Percentiles rank a stretch among this genome's conserved stretches.
These are phyloP conservation scores for Aspergillus aculeatus DNA, from an alignment of 2,329 filamentous ascomycete genomes.

Conservation along the genomic window DNA sequence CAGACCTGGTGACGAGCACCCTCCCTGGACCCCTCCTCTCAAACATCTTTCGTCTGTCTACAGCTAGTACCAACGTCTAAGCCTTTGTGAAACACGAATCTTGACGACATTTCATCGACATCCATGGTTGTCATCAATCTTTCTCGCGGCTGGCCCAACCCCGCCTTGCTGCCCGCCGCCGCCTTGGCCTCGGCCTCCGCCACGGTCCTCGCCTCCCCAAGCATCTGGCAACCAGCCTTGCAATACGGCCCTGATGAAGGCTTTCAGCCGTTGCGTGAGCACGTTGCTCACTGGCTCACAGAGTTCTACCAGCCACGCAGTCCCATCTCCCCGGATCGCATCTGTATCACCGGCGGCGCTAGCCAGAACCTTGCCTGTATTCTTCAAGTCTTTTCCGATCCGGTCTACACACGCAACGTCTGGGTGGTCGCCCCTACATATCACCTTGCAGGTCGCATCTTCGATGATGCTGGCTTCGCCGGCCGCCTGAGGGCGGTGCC, in stretches of 20 bases:
- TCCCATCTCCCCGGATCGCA: conserved; percentile 55
- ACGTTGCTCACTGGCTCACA: conserved; percentile 69
- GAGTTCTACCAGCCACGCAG: conserved; percentile 55
- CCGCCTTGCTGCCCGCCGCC: conserved; percentile 63
- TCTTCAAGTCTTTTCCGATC: conserved; percentile 77
- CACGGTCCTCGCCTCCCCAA: conserved; percentile 60
- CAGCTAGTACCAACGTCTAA: too few relatives aligned
- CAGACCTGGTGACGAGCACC: too few relatives aligned
- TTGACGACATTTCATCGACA: neutral
- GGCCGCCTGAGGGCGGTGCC: conserved; percentile 66
- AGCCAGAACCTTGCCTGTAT: conserved; percentile 78
- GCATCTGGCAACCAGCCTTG: conserved; percentile 62
- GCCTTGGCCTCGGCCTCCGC: conserved; percentile 62
- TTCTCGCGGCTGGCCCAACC: conserved; percentile 49
- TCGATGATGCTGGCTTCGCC: conserved; percentile 75
- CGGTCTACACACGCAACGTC: conserved; percentile 68
- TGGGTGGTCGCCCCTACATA: conserved; percentile 84
- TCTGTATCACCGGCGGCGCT: conserved; percentile 82
- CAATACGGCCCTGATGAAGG: conserved; percentile 79
- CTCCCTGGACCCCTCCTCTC: neutral
- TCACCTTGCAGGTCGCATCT: conserved; percentile 79
- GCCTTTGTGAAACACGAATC: too few relatives aligned
- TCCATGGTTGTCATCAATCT: conserved; percentile 36
- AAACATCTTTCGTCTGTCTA: neutral
- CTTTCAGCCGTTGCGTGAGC: conserved; percentile 65